phyloP scores from a whole-genome alignment of 2,329 filamentous ascomycete species.

The Monosporascus sp. region DNA sequence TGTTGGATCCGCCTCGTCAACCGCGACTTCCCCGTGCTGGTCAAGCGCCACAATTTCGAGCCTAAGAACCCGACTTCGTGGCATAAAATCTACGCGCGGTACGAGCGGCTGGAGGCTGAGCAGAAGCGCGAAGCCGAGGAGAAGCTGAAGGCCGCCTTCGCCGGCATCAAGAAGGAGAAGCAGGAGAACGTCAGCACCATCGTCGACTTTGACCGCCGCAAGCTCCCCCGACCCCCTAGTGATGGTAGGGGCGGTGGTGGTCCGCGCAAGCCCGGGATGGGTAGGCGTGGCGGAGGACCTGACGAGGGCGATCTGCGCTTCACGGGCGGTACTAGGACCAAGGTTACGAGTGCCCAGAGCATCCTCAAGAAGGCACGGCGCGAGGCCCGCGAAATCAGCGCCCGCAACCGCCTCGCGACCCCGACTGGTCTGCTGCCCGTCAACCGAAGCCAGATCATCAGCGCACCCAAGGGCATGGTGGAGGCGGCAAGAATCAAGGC shows the following conservation, averaged over 20 bases:
- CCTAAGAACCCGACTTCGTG: slow-evolving; percentile 66
- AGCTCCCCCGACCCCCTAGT: slow-evolving; percentile 38
- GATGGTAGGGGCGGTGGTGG: slow-evolving; percentile 21
- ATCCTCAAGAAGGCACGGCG: slow-evolving; percentile 52
- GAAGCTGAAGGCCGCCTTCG: slow-evolving; percentile 51
- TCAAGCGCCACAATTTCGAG: slow-evolving; percentile 54
- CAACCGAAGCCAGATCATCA: slow-evolving; percentile 35
- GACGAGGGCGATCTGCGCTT: slow-evolving; percentile 36
- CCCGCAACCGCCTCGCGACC: slow-evolving; percentile 40
- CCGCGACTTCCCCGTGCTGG: slow-evolving; percentile 65
- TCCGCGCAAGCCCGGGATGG: slow-evolving; percentile 6
- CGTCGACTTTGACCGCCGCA: slow-evolving; percentile 39
- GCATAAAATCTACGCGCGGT: slow-evolving; percentile 71
- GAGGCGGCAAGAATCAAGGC: slow-evolving; percentile 43
- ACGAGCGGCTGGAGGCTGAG: slow-evolving; percentile 54
- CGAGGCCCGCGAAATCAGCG: slow-evolving; percentile 50
- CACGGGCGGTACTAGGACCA: slow-evolving; percentile 45
- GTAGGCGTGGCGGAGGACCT: slow-evolving; percentile 12
- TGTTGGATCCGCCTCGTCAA: slow-evolving; percentile 77
- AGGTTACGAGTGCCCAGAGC: slow-evolving; percentile 44
- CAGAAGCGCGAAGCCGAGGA: slow-evolving; percentile 54
- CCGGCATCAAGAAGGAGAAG: slow-evolving; percentile 52
- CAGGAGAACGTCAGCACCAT: slow-evolving; percentile 53
- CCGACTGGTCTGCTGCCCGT: slow-evolving; percentile 29
- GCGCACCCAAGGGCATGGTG: slow-evolving; percentile 50